Conservation (phyloP, 176 grass and related monocot species). For the Dactylis glomerata region DNA sequence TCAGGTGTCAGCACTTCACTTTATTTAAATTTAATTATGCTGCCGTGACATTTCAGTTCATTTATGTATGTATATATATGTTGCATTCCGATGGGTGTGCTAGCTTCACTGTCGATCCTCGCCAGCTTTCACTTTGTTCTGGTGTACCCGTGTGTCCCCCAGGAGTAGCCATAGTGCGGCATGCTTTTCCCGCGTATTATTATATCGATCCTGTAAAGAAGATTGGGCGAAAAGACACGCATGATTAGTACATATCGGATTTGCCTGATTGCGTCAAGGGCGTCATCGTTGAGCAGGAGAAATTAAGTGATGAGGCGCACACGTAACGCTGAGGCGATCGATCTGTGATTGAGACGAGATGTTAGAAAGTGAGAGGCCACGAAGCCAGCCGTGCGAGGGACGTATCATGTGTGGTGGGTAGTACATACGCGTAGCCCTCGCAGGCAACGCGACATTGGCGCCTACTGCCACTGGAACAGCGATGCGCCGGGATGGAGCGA, state of each 20-base stretch:
- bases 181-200: neutral
- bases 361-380: too few species aligned
- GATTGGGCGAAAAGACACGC: neutral
- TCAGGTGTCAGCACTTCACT: neutral
- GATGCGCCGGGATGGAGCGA: too few species aligned
- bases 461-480: too few species aligned
- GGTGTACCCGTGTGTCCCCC: neutral
- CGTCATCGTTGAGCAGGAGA: neutral
- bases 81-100: neutral
- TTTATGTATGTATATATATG: neutral
- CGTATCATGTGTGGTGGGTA: too few species aligned
- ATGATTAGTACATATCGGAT: neutral
- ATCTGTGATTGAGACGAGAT: neutral
- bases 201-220: neutral
- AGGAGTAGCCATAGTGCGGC: neutral
- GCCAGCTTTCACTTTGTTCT: neutral
- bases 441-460: too few species aligned
- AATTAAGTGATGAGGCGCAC: neutral
- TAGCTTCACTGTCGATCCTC: neutral
- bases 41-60: conserved; percentile 9
- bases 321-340: neutral
- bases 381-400: too few species aligned
- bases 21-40: neutral
- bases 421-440: too few species aligned
- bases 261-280: neutral